A percentile compares a stretch with the other conserved stretches of the same genome.
Conservation (phyloP, 495 filamentous ascomycete genomes). For the Xylaria bambusicola region DNA sequence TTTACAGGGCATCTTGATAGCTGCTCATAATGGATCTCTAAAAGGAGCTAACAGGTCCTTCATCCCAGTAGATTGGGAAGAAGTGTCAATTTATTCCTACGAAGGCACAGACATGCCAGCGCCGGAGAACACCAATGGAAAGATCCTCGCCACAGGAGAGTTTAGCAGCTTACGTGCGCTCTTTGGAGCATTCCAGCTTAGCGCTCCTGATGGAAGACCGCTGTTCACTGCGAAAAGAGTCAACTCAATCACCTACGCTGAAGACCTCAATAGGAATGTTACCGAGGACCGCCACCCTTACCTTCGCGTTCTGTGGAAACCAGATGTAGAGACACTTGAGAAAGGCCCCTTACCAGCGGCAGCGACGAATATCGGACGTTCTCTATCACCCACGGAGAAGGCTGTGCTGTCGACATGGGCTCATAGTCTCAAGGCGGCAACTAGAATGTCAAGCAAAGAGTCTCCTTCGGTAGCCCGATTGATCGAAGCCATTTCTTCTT, state of each 20-base stretch:
- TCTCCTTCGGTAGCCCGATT: neutral
- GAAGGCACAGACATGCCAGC: conserved; percentile 6
- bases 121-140: neutral
- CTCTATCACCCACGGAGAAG: neutral
- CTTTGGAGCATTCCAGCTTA: conserved; percentile 1
- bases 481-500: neutral
- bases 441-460: neutral
- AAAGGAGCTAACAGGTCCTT: neutral
- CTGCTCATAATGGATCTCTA: neutral
- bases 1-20: conserved; percentile 23
- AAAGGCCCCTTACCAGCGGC: neutral
- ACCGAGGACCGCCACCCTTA: neutral
- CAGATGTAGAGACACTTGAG: neutral
- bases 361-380: neutral
- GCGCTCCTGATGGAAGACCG: neutral
- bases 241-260: conserved; percentile 4
- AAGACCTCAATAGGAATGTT: neutral
- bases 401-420: neutral
- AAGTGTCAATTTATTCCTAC: neutral
- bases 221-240: conserved; percentile 3
- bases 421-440: neutral
- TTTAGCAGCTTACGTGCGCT: conserved; percentile 3
- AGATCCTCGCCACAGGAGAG: neutral
- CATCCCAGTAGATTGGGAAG: conserved; percentile 2
- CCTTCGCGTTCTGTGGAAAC: neutral